Percentiles rank a stretch among this genome's conserved stretches.
These are phyloP conservation scores for Anethum foeniculum DNA, from an alignment of 140 eudicot species.

Conservation along the genomic window DNA sequence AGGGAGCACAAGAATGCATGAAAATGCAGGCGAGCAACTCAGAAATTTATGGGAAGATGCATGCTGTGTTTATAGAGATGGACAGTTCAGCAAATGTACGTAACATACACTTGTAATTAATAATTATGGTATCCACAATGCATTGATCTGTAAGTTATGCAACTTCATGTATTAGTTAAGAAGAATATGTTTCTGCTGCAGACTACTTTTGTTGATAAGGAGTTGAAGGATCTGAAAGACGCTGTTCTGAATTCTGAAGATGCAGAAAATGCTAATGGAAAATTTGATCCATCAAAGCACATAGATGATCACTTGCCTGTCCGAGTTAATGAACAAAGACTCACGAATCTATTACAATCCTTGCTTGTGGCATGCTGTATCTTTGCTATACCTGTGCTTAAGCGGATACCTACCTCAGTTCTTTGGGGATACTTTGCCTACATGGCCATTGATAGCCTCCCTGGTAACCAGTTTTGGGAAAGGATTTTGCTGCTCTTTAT, in stretches of 20 bases:
- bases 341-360: slow-evolving; percentile 82
- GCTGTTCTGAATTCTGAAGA: slow-evolving; percentile 57
- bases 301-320: slow-evolving; percentile 81
- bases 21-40: slow-evolving; percentile 45
- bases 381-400: slow-evolving; percentile 67
- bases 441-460: slow-evolving; percentile 98
- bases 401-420: slow-evolving; percentile 77
- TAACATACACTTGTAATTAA: not conserved
- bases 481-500: slow-evolving; percentile 71
- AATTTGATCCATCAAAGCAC: slow-evolving; percentile 59
- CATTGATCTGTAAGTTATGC: not conserved
- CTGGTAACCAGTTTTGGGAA: slow-evolving; percentile 96
- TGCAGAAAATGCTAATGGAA: slow-evolving; percentile 31
- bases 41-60: slow-evolving; percentile 76
- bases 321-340: slow-evolving; percentile 88
- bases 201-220: slow-evolving; percentile 42
- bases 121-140: not conserved
- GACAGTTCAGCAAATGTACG: slow-evolving; percentile 56
- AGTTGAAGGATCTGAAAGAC: slow-evolving; percentile 54
- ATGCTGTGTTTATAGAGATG: slow-evolving; percentile 71
- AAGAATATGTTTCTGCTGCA: slow-evolving; percentile 19
- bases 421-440: slow-evolving; percentile 98
- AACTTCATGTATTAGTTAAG: not conserved
- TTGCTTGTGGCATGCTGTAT: slow-evolving; percentile 57
- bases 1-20: slow-evolving; percentile 75